Evolutionary conservation across 2,329 filamentous ascomycete species (phyloP).

Genomic region (Penicillium sp.): DNA sequence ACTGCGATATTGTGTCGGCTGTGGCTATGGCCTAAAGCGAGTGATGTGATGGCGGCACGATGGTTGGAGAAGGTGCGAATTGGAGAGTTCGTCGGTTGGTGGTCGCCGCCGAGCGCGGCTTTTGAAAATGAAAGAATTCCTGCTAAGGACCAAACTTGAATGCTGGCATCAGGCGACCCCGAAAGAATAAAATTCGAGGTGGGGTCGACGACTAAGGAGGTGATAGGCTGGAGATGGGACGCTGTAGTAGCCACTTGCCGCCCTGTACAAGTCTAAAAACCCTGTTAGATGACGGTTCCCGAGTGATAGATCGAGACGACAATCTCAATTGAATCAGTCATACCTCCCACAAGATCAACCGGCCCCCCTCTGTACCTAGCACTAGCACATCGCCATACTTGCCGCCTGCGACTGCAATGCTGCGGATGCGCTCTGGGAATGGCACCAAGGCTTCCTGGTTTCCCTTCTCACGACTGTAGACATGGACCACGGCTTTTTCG

Average conservation of each 20-base stretch:
- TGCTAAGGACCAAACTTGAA: conserved; percentile 85
- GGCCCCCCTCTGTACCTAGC: conserved; percentile 76
- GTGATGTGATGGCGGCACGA: conserved; percentile 46
- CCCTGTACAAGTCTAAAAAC: conserved; percentile 39
- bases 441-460: conserved; percentile 85
- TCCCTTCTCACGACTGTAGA: conserved; percentile 76
- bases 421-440: conserved; percentile 80
- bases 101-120: conserved; percentile 37
- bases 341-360: conserved; percentile 90
- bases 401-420: conserved; percentile 64
- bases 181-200: conserved; percentile 51
- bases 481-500: conserved; percentile 86
- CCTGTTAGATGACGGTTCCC: conserved; percentile 6
- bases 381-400: conserved; percentile 57
- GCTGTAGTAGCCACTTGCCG: conserved; percentile 43
- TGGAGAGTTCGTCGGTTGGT: conserved; percentile 55
- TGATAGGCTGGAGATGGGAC: conserved; percentile 51
- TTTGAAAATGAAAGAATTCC: conserved; percentile 61
- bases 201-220: conserved; percentile 63
- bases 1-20: conserved; percentile 75
- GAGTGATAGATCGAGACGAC: conserved; percentile 3
- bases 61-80: conserved; percentile 69
- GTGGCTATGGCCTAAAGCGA: conserved; percentile 59
- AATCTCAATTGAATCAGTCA: conserved; percentile 23
- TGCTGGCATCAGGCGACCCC: conserved; percentile 64